These are phyloP conservation scores for Crithidia thermophila DNA, from an alignment of 208 protist species.

Conservation along the genomic window DNA sequence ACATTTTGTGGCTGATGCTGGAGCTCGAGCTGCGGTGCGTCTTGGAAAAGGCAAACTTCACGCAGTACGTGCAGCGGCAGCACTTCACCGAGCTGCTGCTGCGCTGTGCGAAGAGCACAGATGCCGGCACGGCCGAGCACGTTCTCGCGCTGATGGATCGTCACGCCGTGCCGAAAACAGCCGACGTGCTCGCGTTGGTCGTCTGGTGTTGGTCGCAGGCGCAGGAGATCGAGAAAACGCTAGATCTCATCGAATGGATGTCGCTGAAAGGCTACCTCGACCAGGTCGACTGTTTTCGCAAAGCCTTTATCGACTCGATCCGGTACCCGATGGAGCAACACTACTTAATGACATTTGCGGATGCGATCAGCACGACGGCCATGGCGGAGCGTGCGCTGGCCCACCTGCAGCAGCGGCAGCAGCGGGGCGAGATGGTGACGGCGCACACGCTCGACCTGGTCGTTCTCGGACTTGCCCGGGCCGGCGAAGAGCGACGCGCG, in stretches of 20 bases:
- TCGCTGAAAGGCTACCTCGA: slow-evolving; percentile 79
- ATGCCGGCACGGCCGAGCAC: slow-evolving; percentile 64
- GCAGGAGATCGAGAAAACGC: slow-evolving; percentile 65
- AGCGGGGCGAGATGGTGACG: slow-evolving; percentile 54
- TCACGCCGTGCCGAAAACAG: slow-evolving; percentile 72
- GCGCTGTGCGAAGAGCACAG: slow-evolving; percentile 75
- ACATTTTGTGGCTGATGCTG: slow-evolving; percentile 81
- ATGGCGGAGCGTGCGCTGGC: slow-evolving; percentile 53
- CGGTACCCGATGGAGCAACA: slow-evolving; percentile 82
- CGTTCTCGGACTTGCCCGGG: slow-evolving; percentile 58
- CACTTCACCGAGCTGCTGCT: slow-evolving; percentile 77
- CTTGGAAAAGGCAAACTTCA: slow-evolving; percentile 75
- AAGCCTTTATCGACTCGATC: slow-evolving; percentile 70
- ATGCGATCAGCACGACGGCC: slow-evolving; percentile 39
- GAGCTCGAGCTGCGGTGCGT: slow-evolving; percentile 86
- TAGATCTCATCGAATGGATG: slow-evolving; percentile 85
- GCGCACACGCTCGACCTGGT: slow-evolving; percentile 78
- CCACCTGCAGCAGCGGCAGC: slow-evolving; percentile 49
- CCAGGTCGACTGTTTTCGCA: slow-evolving; percentile 60
- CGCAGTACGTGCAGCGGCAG: slow-evolving; percentile 74
- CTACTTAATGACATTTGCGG: slow-evolving; percentile 70
- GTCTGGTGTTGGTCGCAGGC: slow-evolving; percentile 81
- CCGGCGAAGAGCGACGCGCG: slow-evolving; percentile 74
- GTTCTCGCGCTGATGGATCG: slow-evolving; percentile 87
- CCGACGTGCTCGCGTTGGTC: slow-evolving; percentile 72